Base-by-base conservation (phyloP, 352 stramenopile species). In the Phytophthora aleatoria region DNA sequence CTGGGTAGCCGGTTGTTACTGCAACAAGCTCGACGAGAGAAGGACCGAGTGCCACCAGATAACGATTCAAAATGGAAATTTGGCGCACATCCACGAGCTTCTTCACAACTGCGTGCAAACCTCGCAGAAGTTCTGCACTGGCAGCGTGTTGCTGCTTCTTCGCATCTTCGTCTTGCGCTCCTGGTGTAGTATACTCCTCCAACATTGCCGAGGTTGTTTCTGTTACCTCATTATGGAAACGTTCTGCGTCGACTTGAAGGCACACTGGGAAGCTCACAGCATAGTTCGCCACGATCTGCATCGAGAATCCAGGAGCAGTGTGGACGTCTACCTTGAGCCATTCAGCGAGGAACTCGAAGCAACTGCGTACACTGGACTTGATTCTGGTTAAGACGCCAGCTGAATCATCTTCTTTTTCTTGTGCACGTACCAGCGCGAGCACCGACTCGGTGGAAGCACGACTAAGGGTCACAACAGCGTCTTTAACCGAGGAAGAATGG, bases 31-130 rank as follows among this genome's bases (percentile, higher is more conserved):
- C 52, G 26, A 92, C 71, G 5, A 88, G 45, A 41, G 64, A 52
- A 50, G 79, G 71, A 12, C 69, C 73, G 2, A 90, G 59, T 5
- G 66, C 63, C 1, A 70, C 68, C 26, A 90, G 66, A 61, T 90
- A 93, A 1, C 72, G 61, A 7, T 79, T 77, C 20, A 66, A 64
- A 50, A 67, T 79, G 20, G 59, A 47, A 4, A 9, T 56, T 59
- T 89, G 76, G 11, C 74, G 56, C 31, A 50, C 50, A 8, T 85
- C 77, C 3, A 81, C n/a, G n/a, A 89, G 71, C 48, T 81, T 87
- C 36, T 67, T 74, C 33, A 73, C 51, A 43, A 85, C 50, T 26
- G 38, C 63, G 15, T 64, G 39, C 35, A 85, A 49, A 35, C 80
- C 77, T 48, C 57, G 73, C 20, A 89, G 28, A 28, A 82, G 44